Base-by-base conservation (phyloP, 2,329 filamentous ascomycete species). In the Diaporthe humulicola region DNA sequence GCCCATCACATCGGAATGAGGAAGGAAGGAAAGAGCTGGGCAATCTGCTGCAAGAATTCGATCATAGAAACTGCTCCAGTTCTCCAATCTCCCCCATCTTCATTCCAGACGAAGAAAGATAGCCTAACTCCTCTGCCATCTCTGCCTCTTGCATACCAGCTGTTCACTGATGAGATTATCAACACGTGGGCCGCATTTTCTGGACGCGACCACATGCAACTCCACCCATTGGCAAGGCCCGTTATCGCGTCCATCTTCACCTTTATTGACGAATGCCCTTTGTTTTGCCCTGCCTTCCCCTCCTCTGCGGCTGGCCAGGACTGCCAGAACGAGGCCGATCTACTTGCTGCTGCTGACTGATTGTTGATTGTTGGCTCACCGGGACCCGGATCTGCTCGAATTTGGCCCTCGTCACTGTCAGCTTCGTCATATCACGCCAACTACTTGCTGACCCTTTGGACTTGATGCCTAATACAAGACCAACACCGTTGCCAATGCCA, bases 131-230 rank as follows among this genome's bases (percentile, higher is more conserved):
- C 19, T 17, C 25, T 25, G 17, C 25, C 36, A 6, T 28, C 30
- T 25, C n/a, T 42, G 15, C 25, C 40, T 30, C 45, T 45, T 25
- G 57, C 56, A 58, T 33, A 28, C 48, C 40, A 52, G 45, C 48
- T 36, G 36, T 38, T 42, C 25, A 54, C 40, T 48, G 54, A 45
- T 30, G 57, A 48, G 54, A 56, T 57, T 33, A 36, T 38, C 66
- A 71, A 66, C 58, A 76, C 75, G 75, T 76, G 75, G 73, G 73
- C 73, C 52, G 60, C 54, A 45, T 70, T 72, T 58, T 69, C 60
- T 76, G 73, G 75, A 70, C 33, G 69, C 28, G 73, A 75, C 40
- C 67, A 38, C 10, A 58, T 38, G 64, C 42, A 50, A 14, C 42
- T 67, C 15, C 12, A 15, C 61, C 50, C 58, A 69, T 52, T 66